Conservation (phyloP, 192 early-diverging fungal species). For the Coemansia sp. region DNA sequence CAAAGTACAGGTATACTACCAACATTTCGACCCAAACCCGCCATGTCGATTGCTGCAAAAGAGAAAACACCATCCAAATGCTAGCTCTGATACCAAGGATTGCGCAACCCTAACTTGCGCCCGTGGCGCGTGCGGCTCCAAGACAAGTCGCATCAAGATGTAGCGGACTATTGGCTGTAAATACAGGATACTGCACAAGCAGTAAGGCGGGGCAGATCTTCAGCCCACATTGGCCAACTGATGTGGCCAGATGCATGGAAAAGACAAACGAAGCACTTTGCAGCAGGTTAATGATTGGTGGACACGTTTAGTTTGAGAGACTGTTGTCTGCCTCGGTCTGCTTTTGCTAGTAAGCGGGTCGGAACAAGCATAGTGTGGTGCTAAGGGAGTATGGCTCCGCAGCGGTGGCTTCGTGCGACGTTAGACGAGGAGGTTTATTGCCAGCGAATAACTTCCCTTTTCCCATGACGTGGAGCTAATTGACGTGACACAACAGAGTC, state of each 20-base stretch:
- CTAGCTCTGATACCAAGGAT: neutral
- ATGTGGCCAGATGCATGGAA: slow-evolving; percentile 4
- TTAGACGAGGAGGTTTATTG: neutral
- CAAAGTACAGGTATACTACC: too few species aligned
- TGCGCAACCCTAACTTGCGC: neutral
- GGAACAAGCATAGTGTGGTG: too few species aligned
- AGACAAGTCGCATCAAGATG: neutral
- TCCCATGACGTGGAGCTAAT: neutral
- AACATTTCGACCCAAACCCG: too few species aligned
- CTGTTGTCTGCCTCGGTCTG: neutral
- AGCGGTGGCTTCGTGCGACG: neutral
- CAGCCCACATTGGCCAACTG: neutral
- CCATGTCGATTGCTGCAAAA: too few species aligned
- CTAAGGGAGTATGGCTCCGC: neutral
- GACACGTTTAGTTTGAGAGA: neutral
- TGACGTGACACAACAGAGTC: neutral
- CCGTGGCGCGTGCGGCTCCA: neutral
- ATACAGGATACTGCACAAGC: neutral
- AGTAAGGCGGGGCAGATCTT: neutral
- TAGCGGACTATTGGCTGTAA: neutral
- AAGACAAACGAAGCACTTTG: neutral
- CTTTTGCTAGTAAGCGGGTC: too few species aligned
- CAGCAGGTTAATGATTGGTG: neutral
- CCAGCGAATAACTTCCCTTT: neutral
- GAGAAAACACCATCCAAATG: neutral